Conservation (phyloP, 1,284 basidiomycete genomes). For the Ceratobasidium sp. region DNA sequence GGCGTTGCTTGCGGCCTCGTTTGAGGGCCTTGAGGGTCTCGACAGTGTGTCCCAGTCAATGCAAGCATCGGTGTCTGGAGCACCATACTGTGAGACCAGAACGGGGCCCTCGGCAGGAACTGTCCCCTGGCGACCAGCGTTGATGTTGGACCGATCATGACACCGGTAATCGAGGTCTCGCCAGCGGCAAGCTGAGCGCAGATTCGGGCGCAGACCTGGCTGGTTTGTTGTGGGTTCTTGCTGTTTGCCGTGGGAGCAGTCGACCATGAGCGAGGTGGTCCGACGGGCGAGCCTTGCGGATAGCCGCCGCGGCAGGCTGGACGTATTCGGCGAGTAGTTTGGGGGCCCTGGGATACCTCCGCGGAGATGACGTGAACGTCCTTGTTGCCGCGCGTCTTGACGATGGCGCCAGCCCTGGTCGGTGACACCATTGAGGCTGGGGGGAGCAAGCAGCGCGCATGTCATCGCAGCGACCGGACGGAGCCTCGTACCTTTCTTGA, state of each 20-base stretch:
- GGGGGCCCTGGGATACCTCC: conserved; percentile 89
- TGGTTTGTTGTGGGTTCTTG: conserved; percentile 94
- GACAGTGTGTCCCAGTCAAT: conserved; percentile 90
- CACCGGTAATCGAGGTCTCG: conserved; percentile 84
- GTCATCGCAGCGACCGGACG: conserved; percentile 84
- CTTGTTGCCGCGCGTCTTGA: conserved; percentile 91
- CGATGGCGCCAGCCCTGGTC: conserved; percentile 88
- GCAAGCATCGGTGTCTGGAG: conserved; percentile 93
- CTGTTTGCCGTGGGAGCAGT: conserved; percentile 78
- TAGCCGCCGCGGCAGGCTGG: conserved; percentile 69
- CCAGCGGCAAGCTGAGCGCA: conserved; percentile 81
- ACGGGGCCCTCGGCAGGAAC: conserved; percentile 67
- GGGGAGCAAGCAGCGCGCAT: conserved; percentile 92
- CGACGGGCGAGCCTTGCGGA: conserved; percentile 67
- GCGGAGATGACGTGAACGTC: conserved; percentile 94
- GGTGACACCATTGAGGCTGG: conserved; percentile 98
- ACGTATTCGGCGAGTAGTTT: conserved; percentile 84
- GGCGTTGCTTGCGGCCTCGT: conserved; percentile 56
- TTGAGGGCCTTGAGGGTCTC: conserved; percentile 77
- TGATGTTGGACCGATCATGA: conserved; percentile 96
- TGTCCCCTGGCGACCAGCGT: conserved; percentile 86
- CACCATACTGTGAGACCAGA: conserved; percentile 77
- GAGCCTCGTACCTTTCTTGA: conserved; percentile 99
- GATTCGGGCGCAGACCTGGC: conserved; percentile 79
- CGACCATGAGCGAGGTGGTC: conserved; percentile 54